Conservation (phyloP, 2,329 filamentous ascomycete species). For the Huntiella decipiens region DNA sequence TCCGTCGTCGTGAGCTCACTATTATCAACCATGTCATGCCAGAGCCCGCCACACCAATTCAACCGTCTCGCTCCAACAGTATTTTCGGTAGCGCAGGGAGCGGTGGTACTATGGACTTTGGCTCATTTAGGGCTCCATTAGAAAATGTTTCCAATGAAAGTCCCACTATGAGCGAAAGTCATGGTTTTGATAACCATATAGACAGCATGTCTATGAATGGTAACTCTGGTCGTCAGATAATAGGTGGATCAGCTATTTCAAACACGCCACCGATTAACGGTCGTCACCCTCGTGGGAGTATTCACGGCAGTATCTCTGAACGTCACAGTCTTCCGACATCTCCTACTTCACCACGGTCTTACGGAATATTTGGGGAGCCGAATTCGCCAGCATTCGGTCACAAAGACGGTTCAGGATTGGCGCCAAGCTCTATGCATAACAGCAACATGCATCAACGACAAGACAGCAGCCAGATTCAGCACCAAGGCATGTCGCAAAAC, state of each 20-base stretch:
- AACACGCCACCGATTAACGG: no score
- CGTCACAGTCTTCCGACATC: slow-evolving; percentile 5
- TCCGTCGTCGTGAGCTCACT: slow-evolving; percentile 19
- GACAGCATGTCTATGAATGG: no score
- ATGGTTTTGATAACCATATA: no score
- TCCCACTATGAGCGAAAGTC: not conserved
- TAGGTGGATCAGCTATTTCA: not conserved
- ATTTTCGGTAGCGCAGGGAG: not conserved
- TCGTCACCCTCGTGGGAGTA: no score
- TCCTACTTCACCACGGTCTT: slow-evolving; percentile 1
- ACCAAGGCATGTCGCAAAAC: no score
- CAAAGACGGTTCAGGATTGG: not conserved
- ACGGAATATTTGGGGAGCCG: slow-evolving; percentile 1
- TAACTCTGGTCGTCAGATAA: no score
- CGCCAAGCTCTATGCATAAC: no score
- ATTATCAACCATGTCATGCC: slow-evolving; percentile 18
- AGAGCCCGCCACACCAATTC: slow-evolving; percentile 1
- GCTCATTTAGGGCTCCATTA: slow-evolving; percentile 3
- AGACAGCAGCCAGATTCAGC: no score
- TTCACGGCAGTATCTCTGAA: no score
- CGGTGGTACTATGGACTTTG: slow-evolving; percentile 3
- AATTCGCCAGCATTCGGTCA: not conserved
- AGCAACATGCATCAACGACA: no score
- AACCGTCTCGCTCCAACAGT: slow-evolving; percentile 1
- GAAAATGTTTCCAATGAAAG: slow-evolving; percentile 2